A percentile compares a stretch with the other conserved stretches of the same genome.
These are phyloP conservation scores for Mycena pura DNA, from an alignment of 768 basidiomycete genomes.

Conservation along the genomic window DNA sequence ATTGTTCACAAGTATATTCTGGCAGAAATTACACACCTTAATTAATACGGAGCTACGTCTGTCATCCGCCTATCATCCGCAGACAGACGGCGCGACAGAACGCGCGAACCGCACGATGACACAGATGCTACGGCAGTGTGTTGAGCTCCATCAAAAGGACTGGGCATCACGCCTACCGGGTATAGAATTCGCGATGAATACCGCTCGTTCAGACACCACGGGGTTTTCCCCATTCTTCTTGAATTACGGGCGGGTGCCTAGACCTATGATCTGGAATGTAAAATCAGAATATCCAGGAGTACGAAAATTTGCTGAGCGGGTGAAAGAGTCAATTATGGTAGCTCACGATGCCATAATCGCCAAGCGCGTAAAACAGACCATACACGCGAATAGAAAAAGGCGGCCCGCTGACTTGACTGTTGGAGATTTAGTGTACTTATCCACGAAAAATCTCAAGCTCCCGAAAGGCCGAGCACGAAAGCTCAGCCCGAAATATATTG, in stretches of 20 bases:
- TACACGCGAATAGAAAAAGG: constrained; percentile 30
- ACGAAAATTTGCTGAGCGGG: not conserved
- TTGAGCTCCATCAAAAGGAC: constrained; percentile 29
- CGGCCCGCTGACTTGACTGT: constrained; percentile 23
- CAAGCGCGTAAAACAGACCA: constrained; percentile 34
- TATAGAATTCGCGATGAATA: constrained; percentile 33
- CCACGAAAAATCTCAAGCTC: constrained; percentile 27
- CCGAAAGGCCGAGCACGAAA: constrained; percentile 36
- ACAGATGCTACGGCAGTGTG: constrained; percentile 28
- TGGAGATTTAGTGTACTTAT: constrained; percentile 37
- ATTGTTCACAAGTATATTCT: constrained; percentile 5
- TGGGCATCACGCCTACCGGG: constrained; percentile 31
- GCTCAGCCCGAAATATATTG: constrained; percentile 38
- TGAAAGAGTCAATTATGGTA: constrained; percentile 28
- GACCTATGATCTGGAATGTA: constrained; percentile 26
- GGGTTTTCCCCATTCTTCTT: constrained; percentile 35
- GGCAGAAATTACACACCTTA: not conserved
- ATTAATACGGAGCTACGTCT: not conserved
- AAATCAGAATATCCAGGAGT: constrained; percentile 16
- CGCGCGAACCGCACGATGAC: constrained; percentile 31
- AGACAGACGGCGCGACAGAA: constrained; percentile 16
- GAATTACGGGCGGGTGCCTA: constrained; percentile 28
- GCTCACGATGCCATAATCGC: constrained; percentile 37
- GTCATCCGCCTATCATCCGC: constrained; percentile 36
- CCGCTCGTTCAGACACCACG: constrained; percentile 26